Base-by-base conservation (phyloP, 2,329 filamentous ascomycete genomes). In the Myriosclerotinia duriaeana region DNA sequence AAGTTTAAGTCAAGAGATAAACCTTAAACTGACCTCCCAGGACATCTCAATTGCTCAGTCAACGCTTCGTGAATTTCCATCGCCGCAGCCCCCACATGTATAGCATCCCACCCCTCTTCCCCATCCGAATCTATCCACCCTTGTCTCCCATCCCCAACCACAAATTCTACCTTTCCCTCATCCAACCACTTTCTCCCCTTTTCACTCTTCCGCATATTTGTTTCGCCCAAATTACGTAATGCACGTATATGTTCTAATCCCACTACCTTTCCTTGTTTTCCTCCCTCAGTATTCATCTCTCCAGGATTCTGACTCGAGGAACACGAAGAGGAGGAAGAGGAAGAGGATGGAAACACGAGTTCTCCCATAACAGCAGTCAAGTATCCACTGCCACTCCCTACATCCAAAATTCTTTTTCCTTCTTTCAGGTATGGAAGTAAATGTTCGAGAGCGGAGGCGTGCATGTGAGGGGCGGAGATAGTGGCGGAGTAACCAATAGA, bases 31-130 rank as follows among this genome's bases (percentile, higher is more conserved):
- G 64, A 84, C 80, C 88, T 83, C 0, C 95, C 95, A 0, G 94
- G 94, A 3, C 84, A 80, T 70, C 87, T 87, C 71, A 99, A 79
- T 80, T 98, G 95, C 40, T 88, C 84, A 55, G 96, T 79, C 71
- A 98, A 78, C 67, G 85, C 84, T 22, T 84, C 76, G 76, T 96
- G 93, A 65, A 96, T 79, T 74, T 87, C 84, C 34, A 80, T 84
- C 0, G 94, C 94, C 9, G 92, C 91, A 0, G 95, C 95, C 0
- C 95, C 95, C 3, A 98, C 95, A 76, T 98, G 95, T 68, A 99
- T 98, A 2, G 91, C 93, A 82, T 98, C 92, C 83, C 94, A 99
- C 0, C 87, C 83, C 40, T 77, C 79, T 79, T 82, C 79, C 7
- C 81, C 69, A 8, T 61, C 61, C 20, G n/a, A 14, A 60, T 67